Percentiles rank a stretch among this genome's conserved stretches.
Evolutionary conservation across 2,329 filamentous ascomycete genomes (phyloP).

Genomic region (Coniochaeta sp.): DNA sequence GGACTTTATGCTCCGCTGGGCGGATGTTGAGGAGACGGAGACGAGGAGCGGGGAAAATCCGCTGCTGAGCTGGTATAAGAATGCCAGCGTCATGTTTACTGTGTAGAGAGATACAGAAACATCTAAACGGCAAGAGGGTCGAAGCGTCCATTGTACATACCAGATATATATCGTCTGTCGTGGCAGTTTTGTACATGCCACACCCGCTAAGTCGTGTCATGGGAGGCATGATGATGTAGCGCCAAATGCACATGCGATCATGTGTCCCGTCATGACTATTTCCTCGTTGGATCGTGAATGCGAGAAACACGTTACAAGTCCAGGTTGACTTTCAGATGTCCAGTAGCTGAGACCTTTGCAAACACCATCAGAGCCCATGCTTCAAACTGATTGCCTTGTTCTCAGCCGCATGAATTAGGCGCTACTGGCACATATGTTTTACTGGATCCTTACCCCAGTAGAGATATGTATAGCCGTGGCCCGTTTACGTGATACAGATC

Average conservation of each 20-base stretch:
- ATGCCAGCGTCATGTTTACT: conserved; percentile 87
- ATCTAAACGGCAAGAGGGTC: background rate
- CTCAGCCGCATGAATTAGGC: no score
- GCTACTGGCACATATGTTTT: no score
- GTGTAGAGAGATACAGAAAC: conserved; percentile 40
- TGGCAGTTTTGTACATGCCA: background rate
- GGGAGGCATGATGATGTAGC: background rate
- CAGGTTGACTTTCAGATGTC: no score
- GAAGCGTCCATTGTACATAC: background rate
- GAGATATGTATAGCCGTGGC: no score
- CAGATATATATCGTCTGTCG: background rate
- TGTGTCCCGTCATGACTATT: background rate
- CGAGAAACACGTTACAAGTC: no score
- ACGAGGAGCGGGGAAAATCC: conserved; percentile 91
- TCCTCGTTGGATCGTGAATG: background rate
- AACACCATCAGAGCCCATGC: no score
- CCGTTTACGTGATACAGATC: no score
- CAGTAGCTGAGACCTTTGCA: no score
- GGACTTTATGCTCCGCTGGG: conserved; percentile 86
- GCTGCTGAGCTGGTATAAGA: conserved; percentile 86
- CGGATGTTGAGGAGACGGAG: conserved; percentile 81
- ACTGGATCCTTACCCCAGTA: no score
- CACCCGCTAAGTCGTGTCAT: background rate
- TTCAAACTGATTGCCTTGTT: no score
- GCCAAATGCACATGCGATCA: background rate